Conservation (phyloP, 2,329 filamentous ascomycete genomes). For the Colletotrichum chlorophyti region DNA sequence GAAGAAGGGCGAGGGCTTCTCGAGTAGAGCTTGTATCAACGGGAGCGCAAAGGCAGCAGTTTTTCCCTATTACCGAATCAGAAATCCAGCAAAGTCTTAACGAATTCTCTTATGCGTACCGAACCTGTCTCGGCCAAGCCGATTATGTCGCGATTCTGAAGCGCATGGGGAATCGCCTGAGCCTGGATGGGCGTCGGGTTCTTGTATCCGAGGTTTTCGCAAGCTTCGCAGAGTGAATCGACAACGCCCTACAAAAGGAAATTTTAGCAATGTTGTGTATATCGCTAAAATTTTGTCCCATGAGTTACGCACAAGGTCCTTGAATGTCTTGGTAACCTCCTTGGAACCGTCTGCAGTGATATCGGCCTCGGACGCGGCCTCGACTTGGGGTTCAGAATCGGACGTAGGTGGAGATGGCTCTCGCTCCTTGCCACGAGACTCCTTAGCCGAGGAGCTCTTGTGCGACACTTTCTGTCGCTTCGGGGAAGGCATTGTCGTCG, state of each 20-base stretch:
- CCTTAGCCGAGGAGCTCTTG: background rate
- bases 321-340: conserved; percentile 65
- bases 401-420: conserved; percentile 1
- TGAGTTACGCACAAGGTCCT: conserved; percentile 60
- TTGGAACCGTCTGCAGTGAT: conserved; percentile 36
- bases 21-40: conserved; percentile 88
- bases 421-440: background rate
- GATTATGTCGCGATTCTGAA: conserved; percentile 85
- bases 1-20: conserved; percentile 85
- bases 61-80: too few species aligned
- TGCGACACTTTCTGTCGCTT: conserved; percentile 20
- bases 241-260: conserved; percentile 71
- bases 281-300: background rate
- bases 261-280: conserved; percentile 25
- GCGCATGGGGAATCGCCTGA: conserved; percentile 81
- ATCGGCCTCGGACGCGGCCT: conserved; percentile 10
- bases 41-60: conserved; percentile 96
- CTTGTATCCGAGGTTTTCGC: conserved; percentile 81
- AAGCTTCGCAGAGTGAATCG: conserved; percentile 88
- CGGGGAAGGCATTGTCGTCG: background rate
- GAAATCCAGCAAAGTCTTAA: too few species aligned
- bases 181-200: conserved; percentile 87
- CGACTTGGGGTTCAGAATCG: conserved; percentile 18
- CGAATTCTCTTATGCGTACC: too few species aligned
- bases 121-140: conserved; percentile 94